These are phyloP conservation scores for Leccinum longicurvipes DNA, from an alignment of 768 basidiomycete species.

Conservation along the genomic window DNA sequence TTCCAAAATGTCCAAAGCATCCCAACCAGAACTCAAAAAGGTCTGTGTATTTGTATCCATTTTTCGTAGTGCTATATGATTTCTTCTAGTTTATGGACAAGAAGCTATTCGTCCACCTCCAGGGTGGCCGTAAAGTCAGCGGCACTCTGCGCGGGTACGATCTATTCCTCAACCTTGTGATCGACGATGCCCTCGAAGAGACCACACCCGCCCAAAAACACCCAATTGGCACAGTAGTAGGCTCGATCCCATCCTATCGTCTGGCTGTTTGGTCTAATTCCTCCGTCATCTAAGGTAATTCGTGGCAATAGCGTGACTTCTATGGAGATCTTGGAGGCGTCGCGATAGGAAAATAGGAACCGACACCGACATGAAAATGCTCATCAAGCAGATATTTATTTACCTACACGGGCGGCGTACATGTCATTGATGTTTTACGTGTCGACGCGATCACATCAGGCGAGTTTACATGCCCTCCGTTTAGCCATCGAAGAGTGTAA, in stretches of 20 bases:
- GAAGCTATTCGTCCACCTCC: constrained; percentile 89
- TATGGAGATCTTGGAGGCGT: constrained; percentile 83
- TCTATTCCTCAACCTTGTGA: constrained; percentile 96
- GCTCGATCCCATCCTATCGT: constrained; percentile 29
- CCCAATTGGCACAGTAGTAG: constrained; percentile 87
- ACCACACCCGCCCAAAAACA: constrained; percentile 84
- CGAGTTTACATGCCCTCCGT: neutral
- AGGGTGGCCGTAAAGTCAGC: constrained; percentile 94
- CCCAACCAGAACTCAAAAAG: constrained; percentile 98
- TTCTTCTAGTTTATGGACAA: constrained; percentile 93
- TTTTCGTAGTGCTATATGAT: neutral
- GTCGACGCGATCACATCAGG: constrained; percentile 6
- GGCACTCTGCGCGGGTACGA: constrained; percentile 95
- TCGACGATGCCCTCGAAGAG: constrained; percentile 95
- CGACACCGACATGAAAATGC: neutral
- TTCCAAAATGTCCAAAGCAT: constrained; percentile 81
- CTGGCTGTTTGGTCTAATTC: neutral
- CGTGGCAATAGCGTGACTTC: constrained; percentile 96
- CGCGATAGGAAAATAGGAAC: constrained; percentile 29
- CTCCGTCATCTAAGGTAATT: constrained; percentile 63
- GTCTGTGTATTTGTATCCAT: constrained; percentile 38
- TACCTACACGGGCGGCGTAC: neutral
- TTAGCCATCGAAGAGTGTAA: neutral
- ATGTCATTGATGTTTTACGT: neutral
- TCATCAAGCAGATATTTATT: constrained; percentile 8